Evolutionary conservation across 495 filamentous ascomycete genomes (phyloP).

Genomic region (Neurospora discreta): DNA sequence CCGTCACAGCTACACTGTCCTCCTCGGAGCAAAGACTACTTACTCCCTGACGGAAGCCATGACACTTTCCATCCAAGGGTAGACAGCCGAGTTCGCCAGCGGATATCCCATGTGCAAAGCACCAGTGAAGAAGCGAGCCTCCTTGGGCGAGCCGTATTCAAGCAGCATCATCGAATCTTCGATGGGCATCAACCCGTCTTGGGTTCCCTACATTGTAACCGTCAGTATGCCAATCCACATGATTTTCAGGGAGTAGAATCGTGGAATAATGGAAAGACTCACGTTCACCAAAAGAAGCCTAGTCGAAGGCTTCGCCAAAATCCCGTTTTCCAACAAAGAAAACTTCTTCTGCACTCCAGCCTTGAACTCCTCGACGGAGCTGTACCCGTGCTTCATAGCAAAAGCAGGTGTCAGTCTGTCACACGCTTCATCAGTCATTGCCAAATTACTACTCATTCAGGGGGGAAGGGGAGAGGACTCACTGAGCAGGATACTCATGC

Average conservation of each 20-base stretch:
- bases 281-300: conserved; percentile 60
- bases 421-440: neutral
- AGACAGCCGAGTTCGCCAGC: conserved; percentile 38
- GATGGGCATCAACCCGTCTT: conserved; percentile 66
- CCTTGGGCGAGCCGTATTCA: conserved; percentile 63
- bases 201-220: conserved; percentile 41
- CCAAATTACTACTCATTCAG: too few relatives aligned
- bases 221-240: neutral
- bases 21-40: neutral
- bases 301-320: conserved; percentile 50
- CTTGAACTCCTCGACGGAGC: conserved; percentile 47
- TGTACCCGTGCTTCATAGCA: conserved; percentile 61
- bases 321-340: conserved; percentile 59
- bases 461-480: conserved; percentile 12
- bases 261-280: conserved; percentile 10
- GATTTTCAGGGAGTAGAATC: too few relatives aligned
- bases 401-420: conserved; percentile 49
- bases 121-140: conserved; percentile 50
- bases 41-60: conserved; percentile 23
- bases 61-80: conserved; percentile 44
- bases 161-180: conserved; percentile 61
- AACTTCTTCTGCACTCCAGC: conserved; percentile 55
- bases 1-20: neutral
- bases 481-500: conserved; percentile 70
- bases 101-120: conserved; percentile 60